Conservation (phyloP, 345 rosid genomes). For the Bruguiera sexangula region DNA sequence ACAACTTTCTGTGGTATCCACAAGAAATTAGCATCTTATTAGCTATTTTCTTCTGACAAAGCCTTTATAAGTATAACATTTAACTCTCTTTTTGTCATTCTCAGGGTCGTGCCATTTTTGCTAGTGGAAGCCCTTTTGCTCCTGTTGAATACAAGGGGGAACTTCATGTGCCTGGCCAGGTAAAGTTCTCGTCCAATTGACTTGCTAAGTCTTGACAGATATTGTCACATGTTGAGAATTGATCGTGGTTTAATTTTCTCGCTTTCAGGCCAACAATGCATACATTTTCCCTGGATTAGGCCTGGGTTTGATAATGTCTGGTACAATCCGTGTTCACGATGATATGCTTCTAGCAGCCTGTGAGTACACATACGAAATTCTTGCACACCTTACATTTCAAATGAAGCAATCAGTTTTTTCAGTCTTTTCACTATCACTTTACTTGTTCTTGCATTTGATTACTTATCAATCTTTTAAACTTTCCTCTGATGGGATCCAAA, state of each 20-base stretch:
- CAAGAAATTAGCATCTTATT: not conserved
- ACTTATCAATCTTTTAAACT: no score
- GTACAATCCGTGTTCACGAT: conserved; percentile 89
- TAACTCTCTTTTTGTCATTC: conserved; percentile 2
- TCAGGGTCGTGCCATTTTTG: conserved; percentile 90
- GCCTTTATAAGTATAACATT: not conserved
- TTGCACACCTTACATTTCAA: no score
- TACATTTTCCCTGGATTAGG: conserved; percentile 97
- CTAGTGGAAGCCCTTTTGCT: conserved; percentile 90
- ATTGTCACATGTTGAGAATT: not conserved
- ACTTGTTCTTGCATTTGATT: no score
- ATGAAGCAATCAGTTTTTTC: no score
- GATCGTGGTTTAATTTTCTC: conserved; percentile 9
- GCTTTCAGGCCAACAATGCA: conserved; percentile 84
- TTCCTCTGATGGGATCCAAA: no score
- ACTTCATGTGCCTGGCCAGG: conserved; percentile 79
- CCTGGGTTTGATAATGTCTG: conserved; percentile 90
- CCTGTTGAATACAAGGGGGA: conserved; percentile 71
- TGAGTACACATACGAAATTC: conserved; percentile 27
- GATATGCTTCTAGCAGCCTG: conserved; percentile 94
- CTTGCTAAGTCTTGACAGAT: not conserved
- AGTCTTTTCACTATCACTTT: no score
- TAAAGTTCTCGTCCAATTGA: conserved; percentile 11
- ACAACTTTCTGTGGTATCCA: not conserved
- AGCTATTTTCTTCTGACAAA: not conserved